Base-by-base conservation (phyloP, 768 basidiomycete genomes). In the Russula griseocarnosa region DNA sequence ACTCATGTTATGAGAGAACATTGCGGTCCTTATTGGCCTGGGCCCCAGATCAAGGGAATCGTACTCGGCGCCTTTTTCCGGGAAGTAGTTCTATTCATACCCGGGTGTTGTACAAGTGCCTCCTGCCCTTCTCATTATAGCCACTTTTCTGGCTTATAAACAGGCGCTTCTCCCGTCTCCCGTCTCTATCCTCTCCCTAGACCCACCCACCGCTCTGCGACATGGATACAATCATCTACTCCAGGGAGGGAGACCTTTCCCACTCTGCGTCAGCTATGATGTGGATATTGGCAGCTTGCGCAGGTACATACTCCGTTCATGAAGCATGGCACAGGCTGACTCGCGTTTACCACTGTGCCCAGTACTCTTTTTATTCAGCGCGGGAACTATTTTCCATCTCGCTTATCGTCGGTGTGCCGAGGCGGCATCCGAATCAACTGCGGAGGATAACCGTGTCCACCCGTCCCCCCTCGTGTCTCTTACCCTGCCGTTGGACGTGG, bases 401-500 rank as follows among this genome's bases (percentile, higher is more conserved):
- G 42, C 32, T n/a, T 28, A 36, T 55, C 32, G 42, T 18, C 54
- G 55, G 10, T 36, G 40, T 10, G 55, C 50, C 0, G n/a, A 14
- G n/a, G 30, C 14, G 20, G 20, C 20, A n/a, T n/a, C 40, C 16
- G 40, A 16, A 6, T n/a, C 46, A 22, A 47, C 46, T 9, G 0
- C 24, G 0, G 59, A 56, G 34, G 49, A 52, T 1, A 18, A 6
- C 22, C 42, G 14, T 22, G 11, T 20, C 42, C 55, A 6, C n/a
- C 40, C 5, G 9, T 18, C 60, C 24, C 28, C 6, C 20, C 47
- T 9, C 55, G 49, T 9, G 32, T 44, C 14, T 47, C 64, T 10
- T 28, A 20, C n/a, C 64, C 64, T 32, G 59, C 44, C 22, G 32
- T 38, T 1, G 55, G 64, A n/a, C n/a, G n/a, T n/a, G n/a, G n/a